Evolutionary conservation across 176 grass and related monocot species (phyloP).

Genomic region (Dactylis glomerata): DNA sequence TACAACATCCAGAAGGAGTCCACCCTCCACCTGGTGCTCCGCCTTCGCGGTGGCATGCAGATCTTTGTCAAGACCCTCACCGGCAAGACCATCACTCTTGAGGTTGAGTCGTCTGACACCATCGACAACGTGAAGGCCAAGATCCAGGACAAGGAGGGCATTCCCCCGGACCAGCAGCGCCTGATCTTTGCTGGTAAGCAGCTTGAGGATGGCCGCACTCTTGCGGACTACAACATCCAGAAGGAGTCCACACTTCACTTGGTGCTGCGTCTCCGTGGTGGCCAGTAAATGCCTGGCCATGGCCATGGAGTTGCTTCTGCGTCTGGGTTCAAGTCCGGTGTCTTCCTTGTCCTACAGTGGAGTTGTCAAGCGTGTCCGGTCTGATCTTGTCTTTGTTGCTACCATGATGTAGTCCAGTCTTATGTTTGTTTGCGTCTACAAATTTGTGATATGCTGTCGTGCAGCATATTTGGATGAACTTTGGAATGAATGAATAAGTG

Average conservation of each 20-base stretch:
- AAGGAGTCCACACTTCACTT: constrained; percentile 79
- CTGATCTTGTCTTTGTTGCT: background rate
- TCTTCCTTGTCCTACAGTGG: background rate
- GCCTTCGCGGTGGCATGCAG: constrained; percentile 46
- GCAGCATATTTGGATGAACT: background rate
- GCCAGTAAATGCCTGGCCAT: constrained; percentile 78
- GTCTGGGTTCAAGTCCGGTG: background rate
- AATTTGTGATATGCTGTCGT: background rate
- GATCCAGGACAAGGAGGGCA: constrained; percentile 93
- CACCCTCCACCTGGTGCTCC: constrained; percentile 59
- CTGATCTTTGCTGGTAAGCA: constrained; percentile 73
- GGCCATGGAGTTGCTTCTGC: constrained; percentile 44
- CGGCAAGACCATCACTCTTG: constrained; percentile 70
- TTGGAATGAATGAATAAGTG: background rate
- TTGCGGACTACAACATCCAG: constrained; percentile 73
- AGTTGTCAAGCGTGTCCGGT: background rate
- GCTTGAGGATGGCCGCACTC: constrained; percentile 60
- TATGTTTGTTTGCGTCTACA: background rate
- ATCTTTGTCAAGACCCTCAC: constrained; percentile 86
- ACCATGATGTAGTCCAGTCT: background rate
- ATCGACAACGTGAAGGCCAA: constrained; percentile 78
- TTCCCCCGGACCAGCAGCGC: constrained; percentile 74
- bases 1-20: constrained; percentile 80
- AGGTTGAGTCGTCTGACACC: constrained; percentile 61
- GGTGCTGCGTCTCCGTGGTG: constrained; percentile 36